These are phyloP conservation scores for Cucurbita moschata DNA, from an alignment of 306 rosid species.

Conservation along the genomic window DNA sequence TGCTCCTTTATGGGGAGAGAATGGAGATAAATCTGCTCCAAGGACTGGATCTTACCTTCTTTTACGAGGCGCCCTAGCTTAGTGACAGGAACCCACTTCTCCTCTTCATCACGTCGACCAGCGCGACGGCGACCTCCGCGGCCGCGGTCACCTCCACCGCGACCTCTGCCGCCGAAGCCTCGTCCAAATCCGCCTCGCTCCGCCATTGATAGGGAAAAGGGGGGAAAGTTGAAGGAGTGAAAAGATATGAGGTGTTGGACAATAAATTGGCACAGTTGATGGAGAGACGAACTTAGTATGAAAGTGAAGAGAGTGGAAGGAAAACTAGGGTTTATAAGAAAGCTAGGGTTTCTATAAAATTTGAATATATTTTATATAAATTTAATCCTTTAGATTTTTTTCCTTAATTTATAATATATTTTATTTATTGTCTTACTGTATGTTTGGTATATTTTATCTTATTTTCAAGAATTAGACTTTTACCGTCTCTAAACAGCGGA, in stretches of 20 bases:
- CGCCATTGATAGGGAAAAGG: background rate
- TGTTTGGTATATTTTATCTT: too few species aligned
- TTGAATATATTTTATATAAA: too few species aligned
- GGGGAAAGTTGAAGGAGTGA: background rate
- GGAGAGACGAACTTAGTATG: background rate
- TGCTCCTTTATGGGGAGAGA: background rate
- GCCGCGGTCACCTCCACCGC: background rate
- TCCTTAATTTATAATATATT: too few species aligned
- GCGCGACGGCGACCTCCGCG: background rate
- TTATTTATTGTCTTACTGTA: too few species aligned
- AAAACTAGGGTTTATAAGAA: background rate
- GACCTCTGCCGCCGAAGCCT: background rate
- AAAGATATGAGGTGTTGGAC: background rate
- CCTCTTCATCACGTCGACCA: background rate
- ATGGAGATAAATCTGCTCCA: background rate
- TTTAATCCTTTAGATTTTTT: too few species aligned
- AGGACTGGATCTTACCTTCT: background rate
- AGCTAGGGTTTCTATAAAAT: background rate
- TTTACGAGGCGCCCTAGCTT: background rate
- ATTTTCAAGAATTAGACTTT: too few species aligned
- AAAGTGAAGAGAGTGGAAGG: background rate
- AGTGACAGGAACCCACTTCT: background rate
- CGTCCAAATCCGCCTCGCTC: background rate
- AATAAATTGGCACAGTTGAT: background rate
- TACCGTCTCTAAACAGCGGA: too few species aligned